Percentiles rank a stretch among this genome's conserved stretches.
phyloP scores from a whole-genome alignment of 129 eudicot genomes.

The Rutidosis leptorrhynchoides region DNA sequence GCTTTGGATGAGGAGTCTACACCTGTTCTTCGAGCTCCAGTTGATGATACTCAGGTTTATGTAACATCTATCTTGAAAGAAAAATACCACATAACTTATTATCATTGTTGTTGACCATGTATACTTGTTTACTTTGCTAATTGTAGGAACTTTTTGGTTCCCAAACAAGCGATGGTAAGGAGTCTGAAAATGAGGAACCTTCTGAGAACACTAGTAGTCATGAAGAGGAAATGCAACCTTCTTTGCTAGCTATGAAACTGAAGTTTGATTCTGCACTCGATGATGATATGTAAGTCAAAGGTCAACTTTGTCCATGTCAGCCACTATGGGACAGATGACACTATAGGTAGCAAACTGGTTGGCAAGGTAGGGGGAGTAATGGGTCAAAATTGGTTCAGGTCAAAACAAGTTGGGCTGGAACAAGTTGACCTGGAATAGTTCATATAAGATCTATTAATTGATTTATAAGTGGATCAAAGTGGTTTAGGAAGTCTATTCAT shows the following conservation, averaged over 20 bases:
- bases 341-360: background rate
- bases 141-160: constrained; percentile 75
- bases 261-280: constrained; percentile 82
- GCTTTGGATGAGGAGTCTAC: constrained; percentile 43
- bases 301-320: background rate
- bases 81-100: background rate
- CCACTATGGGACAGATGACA: background rate
- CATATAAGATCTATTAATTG: background rate
- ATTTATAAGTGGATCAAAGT: too few relatives aligned
- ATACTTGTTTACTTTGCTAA: constrained; percentile 18
- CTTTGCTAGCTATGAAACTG: constrained; percentile 61
- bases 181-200: constrained; percentile 35
- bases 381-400: background rate
- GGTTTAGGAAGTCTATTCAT: background rate
- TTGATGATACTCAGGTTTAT: constrained; percentile 77
- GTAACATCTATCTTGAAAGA: background rate
- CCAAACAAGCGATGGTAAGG: constrained; percentile 38
- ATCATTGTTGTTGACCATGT: background rate
- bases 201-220: constrained; percentile 34
- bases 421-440: background rate
- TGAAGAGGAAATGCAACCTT: constrained; percentile 73
- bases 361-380: background rate
- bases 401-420: background rate
- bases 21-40: constrained; percentile 62
- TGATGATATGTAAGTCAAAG: constrained; percentile 59